Percentiles rank a stretch among this genome's conserved stretches.
These are phyloP conservation scores for Pseudomassariella vexata DNA, from an alignment of 2,329 filamentous ascomycete genomes.

Conservation along the genomic window DNA sequence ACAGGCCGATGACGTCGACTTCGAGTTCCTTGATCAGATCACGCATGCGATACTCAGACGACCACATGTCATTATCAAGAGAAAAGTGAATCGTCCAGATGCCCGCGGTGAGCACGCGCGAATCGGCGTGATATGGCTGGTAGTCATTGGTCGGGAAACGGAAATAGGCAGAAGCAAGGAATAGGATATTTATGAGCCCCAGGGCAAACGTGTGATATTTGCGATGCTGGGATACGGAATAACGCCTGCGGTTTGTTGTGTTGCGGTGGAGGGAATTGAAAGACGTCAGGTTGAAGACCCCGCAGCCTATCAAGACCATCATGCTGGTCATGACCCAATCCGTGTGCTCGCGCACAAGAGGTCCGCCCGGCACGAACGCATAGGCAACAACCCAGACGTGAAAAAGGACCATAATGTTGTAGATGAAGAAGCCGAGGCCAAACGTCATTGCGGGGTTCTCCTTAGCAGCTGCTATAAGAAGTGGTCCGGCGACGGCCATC, in stretches of 20 bases:
- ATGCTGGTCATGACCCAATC: slow-evolving; percentile 90
- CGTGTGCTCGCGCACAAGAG: slow-evolving; percentile 85
- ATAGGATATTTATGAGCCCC: slow-evolving; percentile 71
- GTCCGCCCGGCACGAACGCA: slow-evolving; percentile 92
- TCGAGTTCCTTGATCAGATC: slow-evolving; percentile 91
- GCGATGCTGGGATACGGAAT: slow-evolving; percentile 35
- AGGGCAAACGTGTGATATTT: slow-evolving; percentile 55
- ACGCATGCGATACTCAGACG: slow-evolving; percentile 87
- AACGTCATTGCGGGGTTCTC: slow-evolving; percentile 76
- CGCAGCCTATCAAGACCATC: slow-evolving; percentile 79
- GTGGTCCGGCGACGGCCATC: slow-evolving; percentile 68
- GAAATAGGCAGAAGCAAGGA: slow-evolving; percentile 74
- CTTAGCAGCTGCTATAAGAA: slow-evolving; percentile 71
- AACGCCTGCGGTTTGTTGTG: slow-evolving; percentile 24
- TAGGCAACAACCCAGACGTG: slow-evolving; percentile 99
- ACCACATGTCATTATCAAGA: slow-evolving; percentile 98
- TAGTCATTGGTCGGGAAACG: slow-evolving; percentile 94
- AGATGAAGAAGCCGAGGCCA: slow-evolving; percentile 81
- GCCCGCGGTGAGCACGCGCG: slow-evolving; percentile 84
- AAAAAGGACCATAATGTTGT: slow-evolving; percentile 93
- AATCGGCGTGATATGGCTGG: slow-evolving; percentile 79
- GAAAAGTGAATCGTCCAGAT: slow-evolving; percentile 99
- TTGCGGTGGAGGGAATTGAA: slow-evolving; percentile 40
- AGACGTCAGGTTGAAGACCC: slow-evolving; percentile 67
- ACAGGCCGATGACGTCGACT: slow-evolving; percentile 90